Evolutionary conservation across 495 filamentous ascomycete species (phyloP), one percentile per base, ranked within the genome.

Genomic region (Aspergillus panamensis): DNA sequence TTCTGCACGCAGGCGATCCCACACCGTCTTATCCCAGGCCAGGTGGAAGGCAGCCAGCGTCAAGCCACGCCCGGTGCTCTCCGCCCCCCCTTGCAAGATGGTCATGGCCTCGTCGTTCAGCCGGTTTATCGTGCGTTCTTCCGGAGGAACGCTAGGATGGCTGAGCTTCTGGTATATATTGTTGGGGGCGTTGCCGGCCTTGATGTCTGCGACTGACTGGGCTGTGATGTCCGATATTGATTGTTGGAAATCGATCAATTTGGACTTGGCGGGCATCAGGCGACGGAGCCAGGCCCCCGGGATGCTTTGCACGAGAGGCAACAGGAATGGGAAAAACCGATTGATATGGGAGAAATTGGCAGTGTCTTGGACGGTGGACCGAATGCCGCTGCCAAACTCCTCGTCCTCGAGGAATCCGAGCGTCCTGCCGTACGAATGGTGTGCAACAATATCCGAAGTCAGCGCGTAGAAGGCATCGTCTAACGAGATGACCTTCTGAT

Each of bases 371-470:
- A 69, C 64, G 0, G 59, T 57, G 16, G 66, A 52, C 3, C 63
- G 56, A 16, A 69, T 58, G 33, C 66, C 55, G 20, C 64, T 69
- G 43, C 54, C 53, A 5, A 51, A 67, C 31, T 63, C 53, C 1
- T 56, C 44, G n/a, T 66, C 47, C 0, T 69, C 67, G 1, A 77
- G 66, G 19, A 64, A 70, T 5, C 67, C 67, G 29, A 65, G 66
- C 43, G 73, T 72, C 50, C 69, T 61, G 12, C 73, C 77, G 35
- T 74, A 77, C 13, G 63, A 67, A 51, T 77, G 77, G 45, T 76
- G 63, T 0, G 69, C 65, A 43, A 82, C 76, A 4, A 79, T 70
- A 56, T 80, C 72, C 3, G 63, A 67, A 0, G 79, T 74, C 1
- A 77, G 62, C 2, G 70, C 70, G 0, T 68, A 67, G 48, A 73